Base-by-base conservation (phyloP, 192 early-diverging fungal genomes). In the Coemansia brasiliensis region DNA sequence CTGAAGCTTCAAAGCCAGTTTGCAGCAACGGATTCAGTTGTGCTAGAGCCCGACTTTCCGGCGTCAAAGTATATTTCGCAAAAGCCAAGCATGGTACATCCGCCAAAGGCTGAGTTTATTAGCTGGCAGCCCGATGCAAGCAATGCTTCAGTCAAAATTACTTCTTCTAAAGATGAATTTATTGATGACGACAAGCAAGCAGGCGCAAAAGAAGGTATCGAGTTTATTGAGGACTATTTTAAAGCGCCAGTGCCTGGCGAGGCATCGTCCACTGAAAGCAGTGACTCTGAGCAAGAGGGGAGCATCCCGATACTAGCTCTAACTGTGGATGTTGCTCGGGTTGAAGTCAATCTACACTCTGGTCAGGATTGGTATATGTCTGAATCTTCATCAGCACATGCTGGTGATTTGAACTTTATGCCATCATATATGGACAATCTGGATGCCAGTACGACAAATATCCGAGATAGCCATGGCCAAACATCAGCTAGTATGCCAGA, bases 201-300 rank as follows among this genome's bases (percentile, higher is more conserved):
- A 15, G 38, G n/a, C 15, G 22, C 5, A 3, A 25, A 18, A 39
- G 50, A 35, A 1, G 55, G 17, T 20, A 72, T 78, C 67, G 62
- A 52, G 16, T 49, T 78, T 21, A 78, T 78, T 25, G 69, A 78
- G 16, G 61, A 78, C 53, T 78, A 78, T 65, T 78, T 78, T 46
- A 59, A 59, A 17, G 69, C 35, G 9, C 75, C 75, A 0, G 58
- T 21, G 4, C 58, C 59, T 5, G 75, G 59, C 16, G 69, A 72
- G 15, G 40, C 41, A 24, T 51, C 57, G 17, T 10, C 32, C 10
- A n/a, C 52, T 2, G 52, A 53, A 18, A 24, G 17, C 38, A 39
- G 22, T 21, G 52, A 20, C 9, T 59, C 61, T 3, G 68, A 71
- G 3, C 43, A 18, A 8, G 56, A 53, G 5, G 40, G 55, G 17